Base-by-base conservation (phyloP, 306 rosid genomes). In the Cicer bijugum region DNA sequence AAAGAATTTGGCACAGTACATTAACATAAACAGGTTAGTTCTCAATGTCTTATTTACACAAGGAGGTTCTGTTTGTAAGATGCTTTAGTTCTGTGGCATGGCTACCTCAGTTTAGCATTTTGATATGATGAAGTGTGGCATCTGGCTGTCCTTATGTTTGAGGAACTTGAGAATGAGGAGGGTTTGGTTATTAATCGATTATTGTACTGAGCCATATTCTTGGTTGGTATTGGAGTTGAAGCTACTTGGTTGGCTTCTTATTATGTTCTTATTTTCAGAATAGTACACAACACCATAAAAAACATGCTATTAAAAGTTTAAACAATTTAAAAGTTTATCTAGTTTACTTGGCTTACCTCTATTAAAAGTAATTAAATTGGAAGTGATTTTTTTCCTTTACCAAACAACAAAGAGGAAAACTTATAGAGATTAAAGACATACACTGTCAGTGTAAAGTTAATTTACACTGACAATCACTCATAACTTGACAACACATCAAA, bases 1-100 rank as follows among this genome's bases (percentile, higher is more conserved):
- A 53, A 91, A 90, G 91, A 91, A 87, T 81, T 85, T 91, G 85
- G 96, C 92, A 12, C 91, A 82, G 79, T 95, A 89, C 80, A 77
- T 95, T 60, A 82, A 90, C 83, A 81, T 95, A 68, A 95, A 95
- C 97, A 91, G 99, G 99, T 95, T 80, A 47, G 90, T 82, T 74
- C 51, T 74, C 10, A 48, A 28, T 47, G 15, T 58, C 80, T 59
- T 60, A 20, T 55, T 37, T 74, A 71, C 59, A 59, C 39, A 15
- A 38, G 63, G 33, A 44, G 16, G 53, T 12, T 37, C 44, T 9
- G 38, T 78, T 80, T 60, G 52, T 20, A 14, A n/a, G 48, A 50
- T 58, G 20, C 64, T 47, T 38, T 23, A 44, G 53, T 55, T 83
- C 65, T 75, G 42, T 51, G 61, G 75, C 69, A 20, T 64, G 45